These are phyloP conservation scores for Diaporthe sp. DNA, from an alignment of 2,329 filamentous ascomycete genomes.

Conservation along the genomic window DNA sequence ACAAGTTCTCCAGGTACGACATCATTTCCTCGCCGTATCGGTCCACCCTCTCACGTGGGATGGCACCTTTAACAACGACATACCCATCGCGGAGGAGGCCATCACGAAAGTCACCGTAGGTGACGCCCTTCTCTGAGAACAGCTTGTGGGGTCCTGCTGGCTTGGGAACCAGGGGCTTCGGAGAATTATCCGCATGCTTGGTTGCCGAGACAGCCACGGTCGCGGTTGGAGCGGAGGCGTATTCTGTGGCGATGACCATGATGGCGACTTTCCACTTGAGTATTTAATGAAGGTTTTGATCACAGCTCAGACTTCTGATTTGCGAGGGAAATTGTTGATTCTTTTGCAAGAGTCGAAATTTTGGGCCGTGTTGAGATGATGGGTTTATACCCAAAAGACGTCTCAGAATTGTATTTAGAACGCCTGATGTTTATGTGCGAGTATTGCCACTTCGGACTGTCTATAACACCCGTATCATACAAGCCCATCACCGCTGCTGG, in stretches of 20 bases:
- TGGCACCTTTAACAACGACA: constrained; percentile 42
- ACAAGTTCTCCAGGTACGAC: constrained; percentile 41
- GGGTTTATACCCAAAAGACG: neutral
- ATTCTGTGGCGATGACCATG: constrained; percentile 45
- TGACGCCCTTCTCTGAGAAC: neutral
- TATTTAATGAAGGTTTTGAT: neutral
- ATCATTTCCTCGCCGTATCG: constrained; percentile 41
- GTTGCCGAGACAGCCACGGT: neutral
- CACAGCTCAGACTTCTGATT: too few species aligned
- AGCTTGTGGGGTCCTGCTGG: constrained; percentile 10
- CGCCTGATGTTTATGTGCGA: neutral
- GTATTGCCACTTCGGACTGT: neutral
- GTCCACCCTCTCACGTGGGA: constrained; percentile 35
- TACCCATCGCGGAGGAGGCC: constrained; percentile 57
- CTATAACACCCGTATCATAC: neutral
- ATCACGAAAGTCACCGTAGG: constrained; percentile 57
- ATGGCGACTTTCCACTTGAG: neutral
- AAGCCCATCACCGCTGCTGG: neutral
- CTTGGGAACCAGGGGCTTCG: neutral
- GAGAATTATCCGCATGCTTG: neutral
- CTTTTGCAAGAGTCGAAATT: neutral
- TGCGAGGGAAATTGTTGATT: too few species aligned
- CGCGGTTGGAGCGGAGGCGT: constrained; percentile 45
- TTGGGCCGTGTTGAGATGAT: neutral
- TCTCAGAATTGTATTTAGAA: neutral